Base-by-base conservation (phyloP, 345 rosid species). In the Dimocarpus longan region DNA sequence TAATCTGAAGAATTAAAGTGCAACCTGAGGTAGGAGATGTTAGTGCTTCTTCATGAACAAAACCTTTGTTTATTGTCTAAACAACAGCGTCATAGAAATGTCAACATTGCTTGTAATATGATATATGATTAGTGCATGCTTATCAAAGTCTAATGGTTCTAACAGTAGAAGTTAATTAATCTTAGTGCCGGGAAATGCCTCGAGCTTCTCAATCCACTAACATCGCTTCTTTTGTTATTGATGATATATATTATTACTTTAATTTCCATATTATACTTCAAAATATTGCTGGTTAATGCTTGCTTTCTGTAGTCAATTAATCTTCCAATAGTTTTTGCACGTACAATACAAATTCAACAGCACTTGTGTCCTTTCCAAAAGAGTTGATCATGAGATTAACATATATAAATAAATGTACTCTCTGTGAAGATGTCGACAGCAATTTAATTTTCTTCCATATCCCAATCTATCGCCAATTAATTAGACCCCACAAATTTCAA, bases 201-300 rank as follows among this genome's bases (percentile, higher is more conserved):
- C 24, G 74, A 39, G 70, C 18, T 48, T 28, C 37, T 64, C 22
- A 1, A 26, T 70, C 85, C 85, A 79, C 78, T 19, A 48, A 68
- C 70, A 48, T 78, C 64, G 73, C 77, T 70, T 40, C 59, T 15
- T 15, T 32, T 32, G 59, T 54, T 54, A 16, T 54, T 5, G n/a
- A 54, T 54, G 59, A 16, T 54, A 54, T 5, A 16, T 50, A 62
- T 67, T 21, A 10, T 37, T 76, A 71, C n/a, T 11, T 68, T 72
- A 62, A 46, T 62, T 24, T 16, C 59, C 71, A 60, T 24, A 70
- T 54, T 13, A 19, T 21, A 32, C 39, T 37, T 54, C 44, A 15
- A 28, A 26, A 68, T n/a, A 73, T 12, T 32, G 48, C 62, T 18
- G 8, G 66, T 28, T 62, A 12, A 22, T 26, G 44, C 74, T 22